Evolutionary conservation across 306 rosid genomes (phyloP), one percentile per base, ranked within the genome.

Genomic region (Fragaria iinumae): DNA sequence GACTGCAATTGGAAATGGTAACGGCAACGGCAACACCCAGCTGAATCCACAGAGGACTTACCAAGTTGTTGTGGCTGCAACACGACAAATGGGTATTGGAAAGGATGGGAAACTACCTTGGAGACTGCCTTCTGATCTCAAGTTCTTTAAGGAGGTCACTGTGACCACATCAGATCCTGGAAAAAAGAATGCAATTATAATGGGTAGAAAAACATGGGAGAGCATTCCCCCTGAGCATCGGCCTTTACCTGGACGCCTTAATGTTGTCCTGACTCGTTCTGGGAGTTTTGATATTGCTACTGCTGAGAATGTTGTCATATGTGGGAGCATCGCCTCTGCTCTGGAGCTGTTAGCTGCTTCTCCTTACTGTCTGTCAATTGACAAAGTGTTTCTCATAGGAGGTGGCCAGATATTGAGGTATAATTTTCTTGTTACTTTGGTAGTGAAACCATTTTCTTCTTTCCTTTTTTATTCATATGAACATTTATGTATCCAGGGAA

Each of bases 201-300:
- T 96, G 99, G 99, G 97, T 73, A 87, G 99, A 73, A 92, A 89
- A 81, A 80, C 99, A 73, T 96, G 97, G 97, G 99, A 96, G 89
- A 76, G 90, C 56, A 91, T 92, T 78, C 91, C 89, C 36, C 80
- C 76, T 18, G 91, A 89, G 72, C 48, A 62, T 17, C 93, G 90
- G 60, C 99, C 98, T 53, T 86, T 91, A 59, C 85, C 93, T 17
- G 97, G 98, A 57, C 91, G 97, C 74, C 96, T 95, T 49, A 96
- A 92, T 77, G 96, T 96, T 77, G 96, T 96, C 85, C 82, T 96
- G 68, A 92, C 99, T 76, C 97, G 97, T 69, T 92, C 99, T 0
- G 99, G 97, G 69, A 89, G 97, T 60, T 96, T 92, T 65, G 99
- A 96, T 62, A 91, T 92, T 84, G 97, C 96, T 7, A 91, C 97